These are phyloP conservation scores for Cryptosporidium sp. DNA, from an alignment of 169 alveolate species.

Conservation along the genomic window DNA sequence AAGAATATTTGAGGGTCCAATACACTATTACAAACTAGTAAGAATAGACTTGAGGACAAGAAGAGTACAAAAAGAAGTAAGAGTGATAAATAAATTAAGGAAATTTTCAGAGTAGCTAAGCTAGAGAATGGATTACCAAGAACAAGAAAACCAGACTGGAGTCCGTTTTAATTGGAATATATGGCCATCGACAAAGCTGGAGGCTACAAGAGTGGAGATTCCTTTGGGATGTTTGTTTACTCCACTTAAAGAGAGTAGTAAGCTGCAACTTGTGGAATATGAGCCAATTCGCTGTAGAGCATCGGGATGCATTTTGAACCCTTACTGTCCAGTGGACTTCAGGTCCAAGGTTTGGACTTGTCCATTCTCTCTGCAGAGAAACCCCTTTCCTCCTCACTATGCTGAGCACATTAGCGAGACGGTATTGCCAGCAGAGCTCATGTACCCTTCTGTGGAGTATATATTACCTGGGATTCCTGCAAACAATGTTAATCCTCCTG, in stretches of 20 bases:
- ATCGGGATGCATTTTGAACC: slow-evolving; percentile 93
- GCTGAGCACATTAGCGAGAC: slow-evolving; percentile 96
- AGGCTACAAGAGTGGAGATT: slow-evolving; percentile 94
- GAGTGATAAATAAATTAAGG: not conserved
- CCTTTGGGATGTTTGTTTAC: slow-evolving; percentile 96
- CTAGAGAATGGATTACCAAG: slow-evolving; percentile 82
- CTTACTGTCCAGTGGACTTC: slow-evolving; percentile 95
- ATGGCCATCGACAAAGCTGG: slow-evolving; percentile 96
- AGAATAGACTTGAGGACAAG: not conserved
- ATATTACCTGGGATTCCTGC: slow-evolving; percentile 88
- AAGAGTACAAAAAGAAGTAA: not conserved
- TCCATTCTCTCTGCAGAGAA: slow-evolving; percentile 94
- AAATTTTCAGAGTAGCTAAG: not conserved
- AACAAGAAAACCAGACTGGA: slow-evolving; percentile 91
- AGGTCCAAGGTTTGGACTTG: slow-evolving; percentile 97
- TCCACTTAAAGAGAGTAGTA: slow-evolving; percentile 90
- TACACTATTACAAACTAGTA: not conserved
- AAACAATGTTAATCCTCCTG: slow-evolving; percentile 89
- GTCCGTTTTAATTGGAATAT: slow-evolving; percentile 98
- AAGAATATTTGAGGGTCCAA: not conserved
- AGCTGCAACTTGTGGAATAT: slow-evolving; percentile 92
- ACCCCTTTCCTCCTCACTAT: slow-evolving; percentile 95
- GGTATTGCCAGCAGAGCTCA: slow-evolving; percentile 95
- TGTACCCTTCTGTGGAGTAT: slow-evolving; percentile 97
- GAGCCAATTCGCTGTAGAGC: slow-evolving; percentile 92